Evolutionary conservation across 1,284 basidiomycete genomes (phyloP).

Genomic region (Sutorius eximius): DNA sequence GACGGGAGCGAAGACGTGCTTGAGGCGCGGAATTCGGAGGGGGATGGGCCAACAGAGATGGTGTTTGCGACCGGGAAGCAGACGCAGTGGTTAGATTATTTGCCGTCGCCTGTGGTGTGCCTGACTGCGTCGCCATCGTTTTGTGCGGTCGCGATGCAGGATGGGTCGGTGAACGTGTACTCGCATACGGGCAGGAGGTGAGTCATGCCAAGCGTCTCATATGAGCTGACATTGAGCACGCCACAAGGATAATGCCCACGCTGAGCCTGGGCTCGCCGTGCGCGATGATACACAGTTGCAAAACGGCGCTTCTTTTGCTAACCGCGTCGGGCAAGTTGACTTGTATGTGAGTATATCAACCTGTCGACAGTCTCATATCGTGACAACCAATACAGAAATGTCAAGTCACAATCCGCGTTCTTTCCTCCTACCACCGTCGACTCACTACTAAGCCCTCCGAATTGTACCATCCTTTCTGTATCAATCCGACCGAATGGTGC

Average conservation of each 20-base stretch:
- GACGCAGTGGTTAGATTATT: conserved; percentile 86
- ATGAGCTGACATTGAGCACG: conserved; percentile 7
- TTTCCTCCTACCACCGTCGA: conserved; percentile 67
- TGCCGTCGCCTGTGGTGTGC: conserved; percentile 67
- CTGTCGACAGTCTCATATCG: background rate
- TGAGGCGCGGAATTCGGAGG: conserved; percentile 79
- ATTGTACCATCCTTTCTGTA: conserved; percentile 56
- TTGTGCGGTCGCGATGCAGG: conserved; percentile 74
- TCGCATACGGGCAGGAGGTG: conserved; percentile 78
- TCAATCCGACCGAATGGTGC: conserved; percentile 74
- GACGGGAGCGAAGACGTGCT: conserved; percentile 69
- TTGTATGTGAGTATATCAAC: conserved; percentile 60
- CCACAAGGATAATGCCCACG: conserved; percentile 66
- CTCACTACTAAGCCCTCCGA: conserved; percentile 57
- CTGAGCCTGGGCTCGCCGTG: conserved; percentile 72
- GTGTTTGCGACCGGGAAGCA: conserved; percentile 62
- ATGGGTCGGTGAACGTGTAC: conserved; percentile 78
- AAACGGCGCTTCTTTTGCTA: conserved; percentile 66
- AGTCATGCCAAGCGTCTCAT: conserved; percentile 14
- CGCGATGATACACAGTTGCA: conserved; percentile 65
- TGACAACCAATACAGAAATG: conserved; percentile 54
- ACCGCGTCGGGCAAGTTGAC: conserved; percentile 70
- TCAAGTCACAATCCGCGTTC: conserved; percentile 60
- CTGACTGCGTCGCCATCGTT: conserved; percentile 66
- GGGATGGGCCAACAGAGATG: conserved; percentile 68